These are phyloP conservation scores for Lagenaria siceraria DNA, from an alignment of 306 rosid species.

Conservation along the genomic window DNA sequence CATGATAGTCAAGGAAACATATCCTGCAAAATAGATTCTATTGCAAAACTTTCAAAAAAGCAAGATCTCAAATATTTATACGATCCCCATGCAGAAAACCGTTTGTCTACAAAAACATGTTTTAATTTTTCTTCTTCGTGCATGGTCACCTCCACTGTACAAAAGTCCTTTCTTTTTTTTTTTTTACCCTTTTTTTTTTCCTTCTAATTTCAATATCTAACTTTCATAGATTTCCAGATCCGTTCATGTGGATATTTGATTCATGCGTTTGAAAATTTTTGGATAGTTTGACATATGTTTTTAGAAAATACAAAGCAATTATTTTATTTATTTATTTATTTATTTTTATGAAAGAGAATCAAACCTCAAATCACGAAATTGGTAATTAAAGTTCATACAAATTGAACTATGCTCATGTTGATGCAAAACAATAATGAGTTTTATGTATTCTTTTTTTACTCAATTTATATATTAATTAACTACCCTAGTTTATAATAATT, in stretches of 20 bases:
- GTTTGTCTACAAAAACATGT: background rate
- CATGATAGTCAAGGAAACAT: constrained; percentile 7
- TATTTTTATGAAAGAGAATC: too few species aligned
- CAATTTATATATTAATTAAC: too few species aligned
- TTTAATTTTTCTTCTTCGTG: background rate
- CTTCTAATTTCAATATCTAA: background rate
- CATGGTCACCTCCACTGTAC: background rate
- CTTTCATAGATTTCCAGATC: background rate
- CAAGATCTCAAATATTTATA: background rate
- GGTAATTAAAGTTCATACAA: too few species aligned
- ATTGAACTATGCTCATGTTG: too few species aligned
- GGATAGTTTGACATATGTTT: background rate
- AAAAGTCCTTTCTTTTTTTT: background rate
- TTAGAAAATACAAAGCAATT: background rate
- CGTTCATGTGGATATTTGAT: background rate
- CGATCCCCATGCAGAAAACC: background rate
- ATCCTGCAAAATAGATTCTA: constrained; percentile 8
- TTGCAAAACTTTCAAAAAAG: background rate
- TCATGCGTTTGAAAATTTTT: background rate
- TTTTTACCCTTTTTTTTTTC: background rate
- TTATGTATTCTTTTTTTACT: too few species aligned
- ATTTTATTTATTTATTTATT: too few species aligned
- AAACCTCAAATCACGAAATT: too few species aligned
- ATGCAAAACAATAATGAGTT: too few species aligned
- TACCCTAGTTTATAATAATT: too few species aligned